Base-by-base conservation (phyloP, 108 stramenopile species). In the Conticribra guillardii region DNA sequence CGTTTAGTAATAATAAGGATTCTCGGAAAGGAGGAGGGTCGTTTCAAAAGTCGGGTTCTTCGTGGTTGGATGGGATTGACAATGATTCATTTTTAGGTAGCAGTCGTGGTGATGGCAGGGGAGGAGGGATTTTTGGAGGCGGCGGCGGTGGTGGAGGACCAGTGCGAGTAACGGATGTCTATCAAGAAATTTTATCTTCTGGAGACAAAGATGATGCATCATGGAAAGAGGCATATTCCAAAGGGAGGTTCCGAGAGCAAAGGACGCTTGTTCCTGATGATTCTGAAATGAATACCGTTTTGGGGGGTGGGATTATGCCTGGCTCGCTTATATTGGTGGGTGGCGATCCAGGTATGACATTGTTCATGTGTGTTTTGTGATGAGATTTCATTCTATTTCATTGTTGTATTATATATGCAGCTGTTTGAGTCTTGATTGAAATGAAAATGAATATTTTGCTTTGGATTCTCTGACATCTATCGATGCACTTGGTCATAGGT, bases 301-400 rank as follows among this genome's bases (percentile, higher is more conserved):
- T 98, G 55, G 97, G 97, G 4, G 97, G 97, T 1, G 96, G 96
- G 4, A 67, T 98, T 22, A 89, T 96, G 82, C 84, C 82, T 22
- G 97, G 96, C 29, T 96, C 94, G 2, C 67, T 98, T 37, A 86
- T 73, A 1, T 76, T 98, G 48, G 63, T 98, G 28, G 96, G 93
- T 16, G 97, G 97, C 2, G 91, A 93, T 69, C 97, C 97, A n/a
- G 97, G 97, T 55, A 87, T 94, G 15, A 9, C 4, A 14, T 8
- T 82, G 84, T 50, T 24, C 26, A 9, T 4, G 2, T 16, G 22
- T 15, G 16, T 34, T 32, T 24, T 3, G 3, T 22, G 17, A 21
- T 54, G 1, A 28, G 28, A 21, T 32, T 9, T 56, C 16, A n/a
- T 1, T 19, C 23, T 55, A 9, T 55, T 21, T 45, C 28, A 5